These are phyloP conservation scores for Podaxis carcinomalis DNA, from an alignment of 768 basidiomycete species.

Conservation along the genomic window DNA sequence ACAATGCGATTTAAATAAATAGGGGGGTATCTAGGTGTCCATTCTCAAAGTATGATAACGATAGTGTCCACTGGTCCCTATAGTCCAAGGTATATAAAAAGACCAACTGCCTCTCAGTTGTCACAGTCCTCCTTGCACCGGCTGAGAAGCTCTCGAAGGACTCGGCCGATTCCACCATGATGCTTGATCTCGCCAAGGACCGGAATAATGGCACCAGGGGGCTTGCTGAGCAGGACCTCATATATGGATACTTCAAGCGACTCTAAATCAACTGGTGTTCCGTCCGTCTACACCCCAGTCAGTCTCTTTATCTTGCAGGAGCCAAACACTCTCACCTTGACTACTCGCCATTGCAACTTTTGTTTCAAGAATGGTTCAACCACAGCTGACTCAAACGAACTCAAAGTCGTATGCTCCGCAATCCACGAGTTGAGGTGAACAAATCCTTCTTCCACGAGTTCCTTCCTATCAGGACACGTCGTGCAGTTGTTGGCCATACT, in stretches of 20 bases:
- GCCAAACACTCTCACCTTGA: constrained; percentile 16
- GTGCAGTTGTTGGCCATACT: constrained; percentile 29
- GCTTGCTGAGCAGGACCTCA: constrained; percentile 1
- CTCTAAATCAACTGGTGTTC: not conserved
- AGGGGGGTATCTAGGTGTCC: no score
- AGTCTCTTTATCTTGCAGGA: not conserved
- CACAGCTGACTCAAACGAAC: constrained; percentile 25
- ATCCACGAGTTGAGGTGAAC: constrained; percentile 34
- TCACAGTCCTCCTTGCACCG: not conserved
- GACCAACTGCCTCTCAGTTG: no score
- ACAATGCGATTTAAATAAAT: not conserved
- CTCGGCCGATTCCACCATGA: not conserved
- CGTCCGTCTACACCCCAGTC: constrained; percentile 1
- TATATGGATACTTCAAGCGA: not conserved
- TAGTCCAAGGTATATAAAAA: no score
- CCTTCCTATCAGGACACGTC: constrained; percentile 31
- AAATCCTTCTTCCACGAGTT: constrained; percentile 31
- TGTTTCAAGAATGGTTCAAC: constrained; percentile 33
- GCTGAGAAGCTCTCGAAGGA: not conserved
- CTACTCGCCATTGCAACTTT: constrained; percentile 34
- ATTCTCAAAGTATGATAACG: no score
- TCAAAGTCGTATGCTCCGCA: constrained; percentile 18
- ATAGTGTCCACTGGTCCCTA: no score
- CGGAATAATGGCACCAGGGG: not conserved
- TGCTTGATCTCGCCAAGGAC: not conserved